These are phyloP conservation scores for Collybiopsis luxurians DNA, from an alignment of 768 basidiomycete species.

Conservation along the genomic window DNA sequence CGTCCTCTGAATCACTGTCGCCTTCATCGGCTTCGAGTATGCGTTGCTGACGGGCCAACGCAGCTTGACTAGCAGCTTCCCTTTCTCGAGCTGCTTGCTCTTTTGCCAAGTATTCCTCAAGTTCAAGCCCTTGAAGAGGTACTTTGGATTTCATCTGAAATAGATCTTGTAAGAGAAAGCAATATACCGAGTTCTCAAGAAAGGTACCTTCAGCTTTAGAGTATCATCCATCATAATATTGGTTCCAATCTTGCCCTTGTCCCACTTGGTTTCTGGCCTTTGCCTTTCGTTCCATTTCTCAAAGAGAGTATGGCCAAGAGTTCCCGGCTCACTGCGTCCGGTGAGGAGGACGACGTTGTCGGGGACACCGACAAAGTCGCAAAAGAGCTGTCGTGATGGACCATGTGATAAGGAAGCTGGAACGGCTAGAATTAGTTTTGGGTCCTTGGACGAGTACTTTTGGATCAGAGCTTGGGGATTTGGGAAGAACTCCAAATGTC, in stretches of 20 bases:
- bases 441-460: conserved; percentile 81
- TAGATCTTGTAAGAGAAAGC: conserved; percentile 7
- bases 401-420: conserved; percentile 93
- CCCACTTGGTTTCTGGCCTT: conserved; percentile 80
- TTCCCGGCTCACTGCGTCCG: conserved; percentile 72
- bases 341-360: conserved; percentile 91
- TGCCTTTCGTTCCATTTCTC: conserved; percentile 86
- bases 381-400: conserved; percentile 82
- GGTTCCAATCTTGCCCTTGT: conserved; percentile 84
- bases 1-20: conserved; percentile 73
- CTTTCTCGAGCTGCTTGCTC: conserved; percentile 78
- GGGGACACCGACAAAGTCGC: conserved; percentile 77
- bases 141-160: conserved; percentile 88
- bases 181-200: not conserved
- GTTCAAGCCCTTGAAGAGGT: conserved; percentile 82
- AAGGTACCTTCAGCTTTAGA: conserved; percentile 61
- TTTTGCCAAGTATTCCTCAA: conserved; percentile 75
- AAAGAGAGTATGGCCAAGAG: conserved; percentile 75
- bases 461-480: conserved; percentile 78
- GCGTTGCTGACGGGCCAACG: conserved; percentile 75
- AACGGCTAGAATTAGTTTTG: conserved; percentile 92
- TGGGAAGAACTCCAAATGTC: conserved; percentile 90
- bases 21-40: conserved; percentile 95
- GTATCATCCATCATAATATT: conserved; percentile 79
- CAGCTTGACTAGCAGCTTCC: conserved; percentile 83